Percentiles rank a stretch among this genome's conserved stretches.
Conservation (phyloP, 2,329 filamentous ascomycete species). For the Epichloe bromicola region DNA sequence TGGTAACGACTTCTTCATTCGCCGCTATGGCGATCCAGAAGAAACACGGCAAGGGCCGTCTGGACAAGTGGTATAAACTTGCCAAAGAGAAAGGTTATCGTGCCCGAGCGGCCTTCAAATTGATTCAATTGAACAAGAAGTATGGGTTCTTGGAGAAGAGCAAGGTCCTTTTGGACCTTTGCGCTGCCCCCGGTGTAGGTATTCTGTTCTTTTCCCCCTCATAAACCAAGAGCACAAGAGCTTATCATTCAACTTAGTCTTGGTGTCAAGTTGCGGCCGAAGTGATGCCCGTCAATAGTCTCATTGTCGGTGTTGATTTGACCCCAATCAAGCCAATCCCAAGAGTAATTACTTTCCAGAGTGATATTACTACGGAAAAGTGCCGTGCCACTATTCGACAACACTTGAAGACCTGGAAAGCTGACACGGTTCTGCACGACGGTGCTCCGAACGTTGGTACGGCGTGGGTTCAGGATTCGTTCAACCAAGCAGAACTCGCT, state of each 20-base stretch:
- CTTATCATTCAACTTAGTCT: constrained; percentile 37
- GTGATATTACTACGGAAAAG: constrained; percentile 95
- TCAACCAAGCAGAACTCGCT: constrained; percentile 88
- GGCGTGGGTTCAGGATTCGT: constrained; percentile 96
- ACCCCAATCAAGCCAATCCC: constrained; percentile 93
- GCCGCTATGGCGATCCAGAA: constrained; percentile 82
- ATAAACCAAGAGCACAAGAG: background rate
- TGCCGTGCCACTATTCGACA: constrained; percentile 79
- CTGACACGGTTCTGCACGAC: constrained; percentile 89
- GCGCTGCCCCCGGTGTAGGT: constrained; percentile 80
- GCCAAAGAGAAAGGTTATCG: constrained; percentile 98
- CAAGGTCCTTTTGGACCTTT: constrained; percentile 92
- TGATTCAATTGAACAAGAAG: constrained; percentile 97
- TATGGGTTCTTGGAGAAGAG: constrained; percentile 97
- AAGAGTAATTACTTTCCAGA: constrained; percentile 87
- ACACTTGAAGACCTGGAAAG: constrained; percentile 92
- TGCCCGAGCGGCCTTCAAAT: constrained; percentile 90
- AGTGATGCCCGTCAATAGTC: constrained; percentile 78
- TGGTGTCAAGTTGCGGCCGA: constrained; percentile 96
- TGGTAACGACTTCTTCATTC: constrained; percentile 1
- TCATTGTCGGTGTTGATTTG: constrained; percentile 91
- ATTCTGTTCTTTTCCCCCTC: background rate
- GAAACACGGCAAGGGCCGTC: constrained; percentile 95
- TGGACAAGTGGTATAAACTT: constrained; percentile 98
- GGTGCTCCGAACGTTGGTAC: constrained; percentile 97